phyloP scores from a whole-genome alignment of 371 early-diverging fungal genomes.

The Blastocladiella emersonii region DNA sequence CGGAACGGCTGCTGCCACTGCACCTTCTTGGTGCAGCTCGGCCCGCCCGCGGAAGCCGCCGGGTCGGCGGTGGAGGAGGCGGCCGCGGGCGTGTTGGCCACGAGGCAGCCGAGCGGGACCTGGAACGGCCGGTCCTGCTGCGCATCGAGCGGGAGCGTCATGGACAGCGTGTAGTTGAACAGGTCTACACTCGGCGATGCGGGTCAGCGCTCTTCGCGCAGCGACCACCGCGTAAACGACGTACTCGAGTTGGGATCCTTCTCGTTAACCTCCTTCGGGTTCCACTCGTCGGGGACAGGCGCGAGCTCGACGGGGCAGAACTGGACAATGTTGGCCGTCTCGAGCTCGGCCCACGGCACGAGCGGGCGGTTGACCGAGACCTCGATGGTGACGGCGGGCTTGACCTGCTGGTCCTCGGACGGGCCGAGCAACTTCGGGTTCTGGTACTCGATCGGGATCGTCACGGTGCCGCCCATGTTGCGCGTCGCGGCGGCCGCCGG shows the following conservation, averaged over 20 bases:
- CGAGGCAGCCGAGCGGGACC: not conserved
- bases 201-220: not conserved
- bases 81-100: not conserved
- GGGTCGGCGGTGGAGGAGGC: not conserved
- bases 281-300: conserved; percentile 42
- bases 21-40: not conserved
- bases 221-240: not conserved
- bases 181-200: conserved; percentile 16
- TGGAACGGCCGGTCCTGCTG: not conserved
- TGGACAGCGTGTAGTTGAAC: conserved; percentile 16
- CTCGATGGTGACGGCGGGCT: conserved; percentile 17
- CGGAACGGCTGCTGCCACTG: not conserved
- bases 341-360: conserved; percentile 17
- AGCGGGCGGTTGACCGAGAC: conserved; percentile 20
- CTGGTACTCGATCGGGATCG: conserved; percentile 16
- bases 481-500: no score
- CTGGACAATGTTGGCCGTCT: conserved; percentile 22
- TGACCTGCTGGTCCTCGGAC: conserved; percentile 16
- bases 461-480: not conserved
- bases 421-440: conserved; percentile 21
- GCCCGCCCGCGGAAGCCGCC: no score
- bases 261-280: conserved; percentile 30
- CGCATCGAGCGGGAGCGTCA: not conserved
- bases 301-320: conserved; percentile 22
- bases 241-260: conserved; percentile 37